A percentile compares a stretch with the other conserved stretches of the same genome.
phyloP scores from a whole-genome alignment of 441 rosid species.

The Mallotus repandus region DNA sequence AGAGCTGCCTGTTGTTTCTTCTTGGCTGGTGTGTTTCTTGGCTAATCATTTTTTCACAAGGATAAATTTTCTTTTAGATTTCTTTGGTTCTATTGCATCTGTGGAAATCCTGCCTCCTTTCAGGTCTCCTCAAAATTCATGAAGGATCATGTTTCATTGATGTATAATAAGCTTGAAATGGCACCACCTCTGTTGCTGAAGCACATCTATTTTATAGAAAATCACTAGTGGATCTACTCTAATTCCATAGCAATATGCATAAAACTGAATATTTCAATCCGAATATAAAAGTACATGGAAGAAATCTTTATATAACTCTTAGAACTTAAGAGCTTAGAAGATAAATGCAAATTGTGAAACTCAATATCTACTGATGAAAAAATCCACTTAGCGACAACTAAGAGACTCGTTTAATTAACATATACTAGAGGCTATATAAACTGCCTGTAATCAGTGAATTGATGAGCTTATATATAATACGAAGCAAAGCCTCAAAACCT shows the following conservation, averaged over 20 bases:
- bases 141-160: not conserved
- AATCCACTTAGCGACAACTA: no score
- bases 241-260: not conserved
- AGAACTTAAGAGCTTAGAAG: not conserved
- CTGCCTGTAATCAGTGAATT: not conserved
- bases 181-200: not conserved
- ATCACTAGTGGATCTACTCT: not conserved
- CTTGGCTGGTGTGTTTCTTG: constrained; percentile 76
- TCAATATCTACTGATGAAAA: not conserved
- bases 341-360: not conserved
- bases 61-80: constrained; percentile 9
- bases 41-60: not conserved
- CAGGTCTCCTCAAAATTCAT: not conserved
- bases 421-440: not conserved
- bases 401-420: not conserved
- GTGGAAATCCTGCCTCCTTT: not conserved
- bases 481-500: not conserved
- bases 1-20: constrained; percentile 92
- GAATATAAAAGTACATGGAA: not conserved
- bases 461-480: not conserved
- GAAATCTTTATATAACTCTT: not conserved
- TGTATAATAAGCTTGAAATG: not conserved
- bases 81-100: not conserved
- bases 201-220: not conserved
- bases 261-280: not conserved